Conservation (phyloP, 2,329 filamentous ascomycete species). For the Kalmusia sp. region DNA sequence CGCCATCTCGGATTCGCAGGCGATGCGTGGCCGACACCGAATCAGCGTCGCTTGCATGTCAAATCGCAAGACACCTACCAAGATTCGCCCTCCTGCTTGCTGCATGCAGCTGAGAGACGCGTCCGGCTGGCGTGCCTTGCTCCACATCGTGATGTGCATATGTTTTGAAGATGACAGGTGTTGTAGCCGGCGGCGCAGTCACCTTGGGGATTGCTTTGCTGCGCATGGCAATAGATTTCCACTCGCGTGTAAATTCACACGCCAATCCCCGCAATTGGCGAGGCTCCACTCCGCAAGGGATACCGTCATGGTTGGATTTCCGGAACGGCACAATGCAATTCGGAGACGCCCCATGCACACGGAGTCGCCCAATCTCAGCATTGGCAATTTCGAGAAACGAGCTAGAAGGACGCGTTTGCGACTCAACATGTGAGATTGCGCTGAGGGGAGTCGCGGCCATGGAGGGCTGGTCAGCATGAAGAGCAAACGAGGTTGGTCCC, state of each 20-base stretch:
- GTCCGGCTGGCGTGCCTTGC: not conserved
- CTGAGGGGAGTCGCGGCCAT: constrained; percentile 5
- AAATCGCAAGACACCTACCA: constrained; percentile 28
- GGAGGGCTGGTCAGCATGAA: constrained; percentile 8
- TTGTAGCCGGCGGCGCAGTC: not conserved
- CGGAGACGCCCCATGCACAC: constrained; percentile 16
- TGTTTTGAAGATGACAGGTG: constrained; percentile 18
- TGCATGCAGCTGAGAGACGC: constrained; percentile 7
- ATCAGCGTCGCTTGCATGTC: constrained; percentile 23
- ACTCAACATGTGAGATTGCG: constrained; percentile 20
- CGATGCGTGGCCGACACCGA: constrained; percentile 30
- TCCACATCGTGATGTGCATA: not conserved
- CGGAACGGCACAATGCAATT: constrained; percentile 18
- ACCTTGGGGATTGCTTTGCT: not conserved
- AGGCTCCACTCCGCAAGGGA: constrained; percentile 36
- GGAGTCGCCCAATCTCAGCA: constrained; percentile 20
- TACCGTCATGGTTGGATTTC: constrained; percentile 29
- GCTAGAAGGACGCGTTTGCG: constrained; percentile 19
- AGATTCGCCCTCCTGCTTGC: constrained; percentile 16
- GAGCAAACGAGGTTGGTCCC: constrained; percentile 10
- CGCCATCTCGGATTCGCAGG: constrained; percentile 28
- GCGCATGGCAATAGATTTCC: constrained; percentile 24
- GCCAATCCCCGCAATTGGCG: constrained; percentile 41
- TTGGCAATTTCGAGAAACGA: constrained; percentile 26
- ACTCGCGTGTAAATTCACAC: constrained; percentile 23